These are phyloP conservation scores for Corallochytrium limacisporum DNA, from an alignment of 78 protist species.

Conservation along the genomic window DNA sequence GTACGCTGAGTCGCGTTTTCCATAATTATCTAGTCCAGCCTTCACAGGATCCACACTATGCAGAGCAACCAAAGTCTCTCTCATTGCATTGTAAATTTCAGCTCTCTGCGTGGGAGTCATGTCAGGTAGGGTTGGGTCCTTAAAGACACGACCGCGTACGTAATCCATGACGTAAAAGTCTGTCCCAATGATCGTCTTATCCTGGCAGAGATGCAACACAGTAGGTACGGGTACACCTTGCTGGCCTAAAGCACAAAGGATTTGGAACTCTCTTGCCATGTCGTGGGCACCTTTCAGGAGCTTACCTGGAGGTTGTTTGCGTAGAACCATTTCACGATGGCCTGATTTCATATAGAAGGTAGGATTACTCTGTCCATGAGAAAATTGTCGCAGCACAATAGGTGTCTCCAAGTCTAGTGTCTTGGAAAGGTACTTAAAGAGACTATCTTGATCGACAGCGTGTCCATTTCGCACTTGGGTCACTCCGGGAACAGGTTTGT, in stretches of 20 bases:
- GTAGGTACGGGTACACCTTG: conserved; percentile 1
- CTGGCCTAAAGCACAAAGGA: neutral
- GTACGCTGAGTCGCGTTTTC: neutral
- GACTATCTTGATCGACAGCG: neutral
- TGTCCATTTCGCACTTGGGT: no score
- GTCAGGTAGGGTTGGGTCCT: neutral
- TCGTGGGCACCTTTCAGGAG: conserved; percentile 40
- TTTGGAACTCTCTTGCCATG: conserved; percentile 35
- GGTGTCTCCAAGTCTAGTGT: no score
- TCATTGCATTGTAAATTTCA: neutral
- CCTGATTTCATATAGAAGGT: conserved; percentile 21
- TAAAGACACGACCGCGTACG: conserved; percentile 30
- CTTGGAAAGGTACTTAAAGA: neutral
- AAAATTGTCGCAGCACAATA: conserved; percentile 8
- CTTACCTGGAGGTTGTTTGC: conserved; percentile 61
- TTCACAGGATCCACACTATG: neutral
- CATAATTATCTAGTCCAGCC: neutral
- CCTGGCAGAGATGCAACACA: neutral
- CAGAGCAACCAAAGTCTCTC: neutral
- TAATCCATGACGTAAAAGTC: conserved; percentile 35
- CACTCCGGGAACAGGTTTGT: no score
- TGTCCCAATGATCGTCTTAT: conserved; percentile 31
- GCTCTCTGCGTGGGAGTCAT: neutral
- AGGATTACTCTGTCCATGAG: conserved; percentile 49
- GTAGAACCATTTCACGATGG: neutral